Conservation (phyloP, 352 stramenopile genomes). For the Blastocystis hominis region DNA sequence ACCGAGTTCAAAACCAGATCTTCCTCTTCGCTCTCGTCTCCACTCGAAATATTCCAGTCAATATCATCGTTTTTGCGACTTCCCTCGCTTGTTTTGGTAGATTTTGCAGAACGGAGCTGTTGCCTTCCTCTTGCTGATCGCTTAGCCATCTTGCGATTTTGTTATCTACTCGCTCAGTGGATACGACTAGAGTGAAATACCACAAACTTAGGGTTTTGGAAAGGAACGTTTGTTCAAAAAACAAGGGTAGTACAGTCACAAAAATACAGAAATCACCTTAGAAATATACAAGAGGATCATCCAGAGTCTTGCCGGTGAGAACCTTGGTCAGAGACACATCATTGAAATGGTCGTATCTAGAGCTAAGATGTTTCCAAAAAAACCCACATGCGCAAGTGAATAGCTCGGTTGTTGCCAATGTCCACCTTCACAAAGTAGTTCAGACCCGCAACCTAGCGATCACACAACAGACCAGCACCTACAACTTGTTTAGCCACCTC, state of each 20-base stretch:
- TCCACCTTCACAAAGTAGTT: slow-evolving; percentile 32
- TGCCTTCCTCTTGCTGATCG: slow-evolving; percentile 51
- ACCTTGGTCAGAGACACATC: slow-evolving; percentile 4
- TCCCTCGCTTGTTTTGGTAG: neutral
- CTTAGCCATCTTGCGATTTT: slow-evolving; percentile 38
- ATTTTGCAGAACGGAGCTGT: slow-evolving; percentile 7
- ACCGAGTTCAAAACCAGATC: neutral
- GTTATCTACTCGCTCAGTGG: neutral
- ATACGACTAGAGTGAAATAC: neutral
- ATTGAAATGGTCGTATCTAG: slow-evolving; percentile 10
- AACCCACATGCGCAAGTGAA: neutral
- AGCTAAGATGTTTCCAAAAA: neutral
- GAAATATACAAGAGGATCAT: neutral
- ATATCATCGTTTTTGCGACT: slow-evolving; percentile 16
- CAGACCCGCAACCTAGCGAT: neutral
- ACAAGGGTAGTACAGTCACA: too few relatives aligned
- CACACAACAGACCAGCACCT: neutral
- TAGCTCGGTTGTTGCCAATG: slow-evolving; percentile 5
- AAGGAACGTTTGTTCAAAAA: neutral
- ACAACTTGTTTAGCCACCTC: slow-evolving; percentile 2
- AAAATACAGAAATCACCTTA: too few relatives aligned
- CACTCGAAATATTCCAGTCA: slow-evolving; percentile 56
- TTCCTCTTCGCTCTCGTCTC: slow-evolving; percentile 18
- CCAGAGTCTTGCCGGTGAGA: neutral
- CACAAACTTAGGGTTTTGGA: neutral